Evolutionary conservation across 139 green algal genomes (phyloP).

Genomic region (Chlorella sp.): DNA sequence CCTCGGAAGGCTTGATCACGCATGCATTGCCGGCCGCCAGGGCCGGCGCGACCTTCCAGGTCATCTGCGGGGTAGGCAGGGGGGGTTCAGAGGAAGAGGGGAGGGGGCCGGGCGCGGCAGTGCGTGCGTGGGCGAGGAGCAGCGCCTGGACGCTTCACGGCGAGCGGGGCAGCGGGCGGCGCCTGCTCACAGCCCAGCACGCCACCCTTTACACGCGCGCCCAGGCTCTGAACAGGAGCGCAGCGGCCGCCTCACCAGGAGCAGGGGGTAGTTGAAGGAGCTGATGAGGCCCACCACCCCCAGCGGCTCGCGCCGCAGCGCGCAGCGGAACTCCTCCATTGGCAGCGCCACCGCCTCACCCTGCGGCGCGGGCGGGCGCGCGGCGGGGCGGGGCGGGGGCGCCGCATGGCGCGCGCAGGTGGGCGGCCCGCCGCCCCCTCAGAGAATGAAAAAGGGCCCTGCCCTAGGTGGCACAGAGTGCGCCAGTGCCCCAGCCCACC

Average conservation of each 20-base stretch:
- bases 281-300: slow-evolving; percentile 77
- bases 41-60: slow-evolving; percentile 89
- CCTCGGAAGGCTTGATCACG: slow-evolving; percentile 86
- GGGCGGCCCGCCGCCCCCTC: too few relatives aligned
- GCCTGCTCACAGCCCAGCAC: background rate
- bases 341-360: slow-evolving; percentile 62
- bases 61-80: slow-evolving; percentile 17
- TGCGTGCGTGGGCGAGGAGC: background rate
- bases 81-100: background rate
- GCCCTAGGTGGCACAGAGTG: too few relatives aligned
- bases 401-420: too few relatives aligned
- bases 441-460: too few relatives aligned
- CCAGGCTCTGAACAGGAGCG: background rate
- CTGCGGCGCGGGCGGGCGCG: too few relatives aligned
- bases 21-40: slow-evolving; percentile 81
- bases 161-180: background rate
- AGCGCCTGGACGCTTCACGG: too few relatives aligned
- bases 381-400: too few relatives aligned
- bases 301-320: slow-evolving; percentile 38
- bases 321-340: slow-evolving; percentile 61
- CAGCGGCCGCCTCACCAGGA: background rate
- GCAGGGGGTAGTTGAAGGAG: slow-evolving; percentile 92
- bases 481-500: too few relatives aligned
- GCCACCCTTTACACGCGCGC: background rate
- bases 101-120: background rate